Percentiles rank a stretch among this genome's conserved stretches.
phyloP scores from a whole-genome alignment of 352 stramenopile genomes.

The Phytophthora boehmeriae region DNA sequence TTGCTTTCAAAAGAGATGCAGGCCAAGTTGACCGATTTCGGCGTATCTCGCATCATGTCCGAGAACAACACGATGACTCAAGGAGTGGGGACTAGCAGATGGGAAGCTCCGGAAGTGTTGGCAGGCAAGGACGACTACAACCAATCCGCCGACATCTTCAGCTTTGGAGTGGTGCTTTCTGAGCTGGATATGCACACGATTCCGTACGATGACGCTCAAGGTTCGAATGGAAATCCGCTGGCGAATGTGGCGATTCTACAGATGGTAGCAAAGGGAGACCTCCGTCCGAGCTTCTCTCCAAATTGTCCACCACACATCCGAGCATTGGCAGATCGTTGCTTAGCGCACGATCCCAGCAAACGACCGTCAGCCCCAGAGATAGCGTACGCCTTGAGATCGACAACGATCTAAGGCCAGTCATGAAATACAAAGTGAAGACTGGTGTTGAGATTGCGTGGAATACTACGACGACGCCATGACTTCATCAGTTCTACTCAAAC shows the following conservation, averaged over 20 bases:
- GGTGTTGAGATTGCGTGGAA: too few species aligned
- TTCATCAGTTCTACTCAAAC: too few species aligned
- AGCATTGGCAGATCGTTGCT: slow-evolving; percentile 36
- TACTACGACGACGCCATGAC: too few species aligned
- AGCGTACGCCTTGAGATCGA: slow-evolving; percentile 42
- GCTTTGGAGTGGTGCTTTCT: slow-evolving; percentile 41
- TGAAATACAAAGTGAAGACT: too few species aligned
- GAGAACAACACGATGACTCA: slow-evolving; percentile 33
- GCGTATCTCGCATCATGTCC: slow-evolving; percentile 24
- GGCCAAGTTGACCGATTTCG: slow-evolving; percentile 42
- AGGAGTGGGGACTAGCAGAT: slow-evolving; percentile 34
- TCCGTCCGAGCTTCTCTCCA: slow-evolving; percentile 17
- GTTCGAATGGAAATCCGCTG: slow-evolving; percentile 29
- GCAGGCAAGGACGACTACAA: slow-evolving; percentile 22
- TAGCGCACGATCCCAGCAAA: slow-evolving; percentile 35
- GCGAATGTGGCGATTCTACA: slow-evolving; percentile 48
- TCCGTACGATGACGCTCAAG: slow-evolving; percentile 40
- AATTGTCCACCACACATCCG: slow-evolving; percentile 25
- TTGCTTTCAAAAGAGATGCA: slow-evolving; percentile 25
- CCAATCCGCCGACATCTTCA: slow-evolving; percentile 37
- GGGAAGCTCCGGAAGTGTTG: slow-evolving; percentile 32
- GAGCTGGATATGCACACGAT: slow-evolving; percentile 40
- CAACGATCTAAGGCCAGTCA: slow-evolving; percentile 10
- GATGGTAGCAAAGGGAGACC: slow-evolving; percentile 37
- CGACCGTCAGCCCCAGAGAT: slow-evolving; percentile 46